Percentiles rank a stretch among this genome's conserved stretches.
phyloP scores from a whole-genome alignment of 495 filamentous ascomycete species.

The Cryomyces antarcticus region DNA sequence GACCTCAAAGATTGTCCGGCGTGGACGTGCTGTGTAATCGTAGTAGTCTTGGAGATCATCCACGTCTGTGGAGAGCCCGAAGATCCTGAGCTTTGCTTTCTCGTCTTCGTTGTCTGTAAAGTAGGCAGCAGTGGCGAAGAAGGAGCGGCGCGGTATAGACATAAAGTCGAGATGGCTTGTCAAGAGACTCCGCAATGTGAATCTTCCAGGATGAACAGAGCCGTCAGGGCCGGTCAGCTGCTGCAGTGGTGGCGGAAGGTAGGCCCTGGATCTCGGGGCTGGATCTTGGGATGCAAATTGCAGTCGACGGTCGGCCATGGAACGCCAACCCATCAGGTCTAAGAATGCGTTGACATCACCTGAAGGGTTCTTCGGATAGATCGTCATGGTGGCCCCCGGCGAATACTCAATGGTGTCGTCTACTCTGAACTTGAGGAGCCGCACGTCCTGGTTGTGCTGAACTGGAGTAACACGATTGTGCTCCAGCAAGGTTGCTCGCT shows the following conservation, averaged over 20 bases:
- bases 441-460: slow-evolving; percentile 86
- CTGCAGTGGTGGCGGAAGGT: slow-evolving; percentile 24
- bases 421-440: slow-evolving; percentile 42
- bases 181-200: slow-evolving; percentile 59
- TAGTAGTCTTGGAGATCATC: slow-evolving; percentile 95
- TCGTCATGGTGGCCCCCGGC: slow-evolving; percentile 57
- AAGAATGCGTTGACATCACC: slow-evolving; percentile 59
- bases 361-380: slow-evolving; percentile 74
- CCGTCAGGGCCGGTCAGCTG: slow-evolving; percentile 18
- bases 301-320: slow-evolving; percentile 45
- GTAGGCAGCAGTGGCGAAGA: slow-evolving; percentile 56
- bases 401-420: slow-evolving; percentile 23
- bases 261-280: slow-evolving; percentile 4
- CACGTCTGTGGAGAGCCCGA: slow-evolving; percentile 50
- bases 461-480: slow-evolving; percentile 58
- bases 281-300: slow-evolving; percentile 21
- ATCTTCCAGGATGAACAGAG: slow-evolving; percentile 1
- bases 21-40: slow-evolving; percentile 85
- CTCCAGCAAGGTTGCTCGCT: slow-evolving; percentile 19
- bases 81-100: slow-evolving; percentile 63
- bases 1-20: slow-evolving; percentile 78
- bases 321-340: slow-evolving; percentile 51
- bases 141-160: slow-evolving; percentile 67
- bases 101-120: slow-evolving; percentile 54
- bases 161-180: slow-evolving; percentile 71